phyloP scores from a whole-genome alignment of 208 protist species.

The Acanthamoeba royreba region DNA sequence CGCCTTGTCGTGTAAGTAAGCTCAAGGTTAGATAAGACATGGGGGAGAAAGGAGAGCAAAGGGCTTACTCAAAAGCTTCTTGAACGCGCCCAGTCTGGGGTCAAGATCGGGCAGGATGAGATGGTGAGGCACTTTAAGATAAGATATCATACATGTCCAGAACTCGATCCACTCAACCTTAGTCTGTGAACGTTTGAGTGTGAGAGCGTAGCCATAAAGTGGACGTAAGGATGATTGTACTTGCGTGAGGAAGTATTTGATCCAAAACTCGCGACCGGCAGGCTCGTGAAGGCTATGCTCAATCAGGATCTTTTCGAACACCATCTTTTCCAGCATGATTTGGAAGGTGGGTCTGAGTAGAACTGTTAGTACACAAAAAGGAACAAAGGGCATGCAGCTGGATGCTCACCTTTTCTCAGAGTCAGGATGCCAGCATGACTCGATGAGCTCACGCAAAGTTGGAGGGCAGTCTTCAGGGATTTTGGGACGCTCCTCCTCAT shows the following conservation, averaged over 20 bases:
- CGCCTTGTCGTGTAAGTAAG: not conserved
- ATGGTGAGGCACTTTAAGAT: not conserved
- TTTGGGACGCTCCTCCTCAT: not conserved
- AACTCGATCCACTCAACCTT: conserved; percentile 24
- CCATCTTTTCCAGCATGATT: not conserved
- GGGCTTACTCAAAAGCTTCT: not conserved
- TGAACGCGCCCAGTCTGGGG: not conserved
- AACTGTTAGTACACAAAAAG: too few species aligned
- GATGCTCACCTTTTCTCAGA: not conserved
- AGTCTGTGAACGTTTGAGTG: not conserved
- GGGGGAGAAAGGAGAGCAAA: not conserved
- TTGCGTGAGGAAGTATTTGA: conserved; percentile 34
- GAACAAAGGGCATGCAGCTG: not conserved
- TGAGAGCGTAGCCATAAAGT: not conserved
- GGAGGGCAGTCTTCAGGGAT: not conserved
- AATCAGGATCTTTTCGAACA: conserved; percentile 22
- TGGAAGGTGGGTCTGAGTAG: not conserved
- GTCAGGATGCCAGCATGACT: not conserved
- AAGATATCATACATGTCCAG: conserved; percentile 13
- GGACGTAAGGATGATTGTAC: not conserved
- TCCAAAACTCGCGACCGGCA: not conserved
- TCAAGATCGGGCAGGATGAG: not conserved
- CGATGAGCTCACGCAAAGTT: not conserved
- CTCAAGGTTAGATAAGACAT: not conserved
- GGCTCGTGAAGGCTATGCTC: not conserved